Evolutionary conservation across 1,284 basidiomycete species (phyloP), one percentile per base, ranked within the genome.

Genomic region (Farysia itapuensis): DNA sequence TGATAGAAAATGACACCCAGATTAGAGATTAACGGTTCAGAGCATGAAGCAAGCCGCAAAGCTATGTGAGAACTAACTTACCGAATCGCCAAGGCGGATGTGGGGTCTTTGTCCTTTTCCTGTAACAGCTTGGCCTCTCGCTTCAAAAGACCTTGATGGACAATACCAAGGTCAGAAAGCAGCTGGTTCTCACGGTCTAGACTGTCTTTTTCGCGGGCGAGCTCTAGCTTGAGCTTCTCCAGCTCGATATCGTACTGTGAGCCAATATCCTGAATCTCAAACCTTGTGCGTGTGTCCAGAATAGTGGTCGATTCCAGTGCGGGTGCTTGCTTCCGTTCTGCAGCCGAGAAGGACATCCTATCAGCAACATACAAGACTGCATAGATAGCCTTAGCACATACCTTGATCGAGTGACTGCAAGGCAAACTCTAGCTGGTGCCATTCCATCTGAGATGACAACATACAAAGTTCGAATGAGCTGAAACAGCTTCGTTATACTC

Each of bases 361-460:
- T 12, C 18, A 20, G 32, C n/a, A 6, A n/a, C n/a, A n/a, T n/a
- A n/a, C n/a, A n/a, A n/a, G n/a, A n/a, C n/a, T n/a, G n/a, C n/a
- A n/a, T n/a, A n/a, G n/a, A n/a, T n/a, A n/a, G n/a, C n/a, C n/a
- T n/a, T n/a, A n/a, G n/a, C n/a, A 14, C 51, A 36, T 15, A 53
- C 51, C 51, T 23, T 59, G 40, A n/a, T 59, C 45, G 0, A 60
- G 45, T n/a, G 39, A 31, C 3, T 28, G 39, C 1, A 61, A 49
- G 2, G 51, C 47, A 35, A 38, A 61, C 15, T 54, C 51, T 6
- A 61, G 37, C 30, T 60, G 57, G 30, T 60, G 58, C 58, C 58
- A 51, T 24, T 54, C 51, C 23, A 53, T 38, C 26, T 60, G 49
- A 8, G 46, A 33, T 15, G 26, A 24, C 11, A 28, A 9, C 11